Base-by-base conservation (phyloP, 1,139 yeast genomes). In the Yamadazyma songkhlaensis region DNA sequence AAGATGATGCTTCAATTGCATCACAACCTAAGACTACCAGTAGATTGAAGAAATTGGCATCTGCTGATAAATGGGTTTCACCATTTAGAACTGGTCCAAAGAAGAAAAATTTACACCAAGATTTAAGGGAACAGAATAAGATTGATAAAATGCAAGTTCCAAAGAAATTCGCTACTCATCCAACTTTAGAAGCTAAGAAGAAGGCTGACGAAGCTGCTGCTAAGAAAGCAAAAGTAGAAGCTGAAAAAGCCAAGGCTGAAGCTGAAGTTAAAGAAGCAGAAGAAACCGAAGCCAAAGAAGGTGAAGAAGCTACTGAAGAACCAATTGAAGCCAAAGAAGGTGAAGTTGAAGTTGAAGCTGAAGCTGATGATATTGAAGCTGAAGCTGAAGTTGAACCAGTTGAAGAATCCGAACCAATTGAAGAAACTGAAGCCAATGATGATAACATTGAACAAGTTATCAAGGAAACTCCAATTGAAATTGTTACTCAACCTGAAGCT, bases 1-100 rank as follows among this genome's bases (percentile, higher is more conserved):
- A 31, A 6, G 41, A 44, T 23, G 38, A 29, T 30, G 38, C 13
- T 7, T 26, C 32, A n/a, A 32, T 42, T 21, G 31, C 37, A n/a
- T 38, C 45, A 9, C 31, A 37, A 15, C 29, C 41, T 15, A 36
- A 35, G 13, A 24, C 44, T 20, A 40, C 39, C 32, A 49, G 48
- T 40, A 58, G 59, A 44, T 64, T 70, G 52, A 69, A 68, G 53
- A 57, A 66, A 49, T 62, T 67, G 56, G 54, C 73, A 13, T 48
- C 63, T 26, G 57, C 64, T 31, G 57, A 62, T 20, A 53, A 61
- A 6, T 76, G 81, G 81, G 67, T 71, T 9, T 74, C 81, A 6
- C 81, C 81, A 7, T 76, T 76, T 45, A 68, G 81, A 55, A 52
- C 32, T 12, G 26, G 36, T n/a, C 3, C 57, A 24, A 47, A 56